Evolutionary conservation across 2,329 filamentous ascomycete species (phyloP).

Genomic region (Tolypocladium ovalisporum): DNA sequence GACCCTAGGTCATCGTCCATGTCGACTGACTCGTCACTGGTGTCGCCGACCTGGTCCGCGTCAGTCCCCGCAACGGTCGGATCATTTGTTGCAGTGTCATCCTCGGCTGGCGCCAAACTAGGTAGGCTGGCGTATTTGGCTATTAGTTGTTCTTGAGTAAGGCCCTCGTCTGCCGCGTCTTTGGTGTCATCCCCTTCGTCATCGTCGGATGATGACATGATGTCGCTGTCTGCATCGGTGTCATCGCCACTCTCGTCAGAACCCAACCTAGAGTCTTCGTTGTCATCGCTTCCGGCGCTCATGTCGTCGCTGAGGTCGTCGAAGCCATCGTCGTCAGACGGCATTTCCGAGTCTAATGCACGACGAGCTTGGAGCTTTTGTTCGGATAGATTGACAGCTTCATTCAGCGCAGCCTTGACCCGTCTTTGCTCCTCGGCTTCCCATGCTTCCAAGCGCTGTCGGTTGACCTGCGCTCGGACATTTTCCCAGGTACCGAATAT

Average conservation of each 20-base stretch:
- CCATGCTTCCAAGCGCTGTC: constrained; percentile 48
- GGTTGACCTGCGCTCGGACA: constrained; percentile 50
- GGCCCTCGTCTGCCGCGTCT: constrained; percentile 46
- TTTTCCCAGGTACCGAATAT: constrained; percentile 53
- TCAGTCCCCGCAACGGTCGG: constrained; percentile 12
- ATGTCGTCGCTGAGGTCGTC: constrained; percentile 36
- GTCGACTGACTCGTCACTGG: constrained; percentile 54
- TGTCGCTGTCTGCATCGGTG: constrained; percentile 29
- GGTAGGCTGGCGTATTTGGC: constrained; percentile 60
- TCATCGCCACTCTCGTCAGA: constrained; percentile 30
- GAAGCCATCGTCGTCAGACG: constrained; percentile 31
- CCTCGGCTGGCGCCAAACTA: constrained; percentile 23
- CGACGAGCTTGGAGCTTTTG: constrained; percentile 55
- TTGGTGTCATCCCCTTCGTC: constrained; percentile 47
- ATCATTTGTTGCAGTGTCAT: constrained; percentile 12
- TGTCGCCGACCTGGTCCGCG: constrained; percentile 30
- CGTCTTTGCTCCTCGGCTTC: constrained; percentile 53
- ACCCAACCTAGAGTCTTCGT: constrained; percentile 20
- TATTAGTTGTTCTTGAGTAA: constrained; percentile 58
- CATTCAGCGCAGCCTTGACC: constrained; percentile 58
- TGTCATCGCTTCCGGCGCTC: constrained; percentile 24
- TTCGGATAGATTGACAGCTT: constrained; percentile 62
- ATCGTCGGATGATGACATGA: constrained; percentile 53
- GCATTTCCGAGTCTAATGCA: constrained; percentile 41
- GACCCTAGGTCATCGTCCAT: constrained; percentile 59